These are phyloP conservation scores for Phytophthora cryptogea DNA, from an alignment of 352 stramenopile species.

Conservation along the genomic window DNA sequence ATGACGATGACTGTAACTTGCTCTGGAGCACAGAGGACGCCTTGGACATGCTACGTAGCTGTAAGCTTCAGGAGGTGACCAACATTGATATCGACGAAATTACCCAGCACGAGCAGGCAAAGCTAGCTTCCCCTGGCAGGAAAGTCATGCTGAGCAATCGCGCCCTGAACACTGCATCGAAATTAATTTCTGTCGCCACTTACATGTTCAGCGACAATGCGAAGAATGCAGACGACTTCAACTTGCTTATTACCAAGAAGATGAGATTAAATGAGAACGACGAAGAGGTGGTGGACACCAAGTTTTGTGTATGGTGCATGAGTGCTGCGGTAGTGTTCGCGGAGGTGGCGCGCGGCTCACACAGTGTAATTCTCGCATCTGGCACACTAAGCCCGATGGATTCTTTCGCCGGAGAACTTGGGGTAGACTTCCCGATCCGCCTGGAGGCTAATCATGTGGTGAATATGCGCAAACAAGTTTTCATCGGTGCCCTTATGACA, in stretches of 20 bases:
- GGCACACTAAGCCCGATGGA: constrained; percentile 86
- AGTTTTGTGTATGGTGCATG: constrained; percentile 84
- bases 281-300: constrained; percentile 53
- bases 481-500: constrained; percentile 68
- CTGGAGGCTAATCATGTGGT: constrained; percentile 86
- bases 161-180: constrained; percentile 59
- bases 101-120: constrained; percentile 18
- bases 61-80: constrained; percentile 10
- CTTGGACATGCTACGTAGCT: constrained; percentile 59
- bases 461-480: constrained; percentile 82
- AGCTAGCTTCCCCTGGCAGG: constrained; percentile 17
- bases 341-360: constrained; percentile 55
- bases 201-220: constrained; percentile 73
- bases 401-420: constrained; percentile 82
- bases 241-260: constrained; percentile 52
- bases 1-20: constrained; percentile 38
- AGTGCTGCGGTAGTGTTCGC: constrained; percentile 79
- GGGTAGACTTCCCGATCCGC: constrained; percentile 78
- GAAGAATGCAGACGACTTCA: constrained; percentile 84
- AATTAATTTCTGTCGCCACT: constrained; percentile 63
- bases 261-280: constrained; percentile 22
- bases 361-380: constrained; percentile 78
- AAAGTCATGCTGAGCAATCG: constrained; percentile 45
- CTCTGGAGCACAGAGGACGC: constrained; percentile 69
- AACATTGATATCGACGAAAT: constrained; percentile 26